phyloP scores from a whole-genome alignment of 768 basidiomycete species.

The Tephrocybe sp. region DNA sequence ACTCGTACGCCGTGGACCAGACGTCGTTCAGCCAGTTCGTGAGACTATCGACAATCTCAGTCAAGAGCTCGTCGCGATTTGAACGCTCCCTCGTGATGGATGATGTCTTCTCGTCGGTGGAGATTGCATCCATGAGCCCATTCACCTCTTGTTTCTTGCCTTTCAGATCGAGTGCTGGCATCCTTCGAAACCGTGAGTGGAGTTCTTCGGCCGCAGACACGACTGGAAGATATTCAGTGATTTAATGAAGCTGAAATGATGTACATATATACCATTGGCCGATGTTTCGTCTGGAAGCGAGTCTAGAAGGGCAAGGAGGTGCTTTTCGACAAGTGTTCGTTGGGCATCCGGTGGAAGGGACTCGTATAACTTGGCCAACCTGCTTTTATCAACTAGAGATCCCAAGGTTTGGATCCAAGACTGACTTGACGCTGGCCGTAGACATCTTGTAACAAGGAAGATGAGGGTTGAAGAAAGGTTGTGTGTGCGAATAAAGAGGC shows the following conservation, averaged over 20 bases:
- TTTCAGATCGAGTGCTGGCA: constrained; percentile 52
- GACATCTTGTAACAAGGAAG: no score
- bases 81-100: constrained; percentile 55
- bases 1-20: constrained; percentile 63
- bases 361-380: constrained; percentile 49
- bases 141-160: constrained; percentile 57
- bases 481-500: no score
- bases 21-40: constrained; percentile 62
- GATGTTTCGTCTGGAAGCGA: constrained; percentile 34
- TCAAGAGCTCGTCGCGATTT: constrained; percentile 51
- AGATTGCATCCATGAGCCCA: constrained; percentile 50
- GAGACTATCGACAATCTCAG: constrained; percentile 56
- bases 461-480: no score
- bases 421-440: constrained; percentile 11
- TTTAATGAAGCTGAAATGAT: neutral
- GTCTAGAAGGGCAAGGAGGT: constrained; percentile 51
- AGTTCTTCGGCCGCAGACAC: constrained; percentile 39
- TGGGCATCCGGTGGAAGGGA: constrained; percentile 55
- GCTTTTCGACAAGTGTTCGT: constrained; percentile 45
- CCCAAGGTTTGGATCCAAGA: neutral
- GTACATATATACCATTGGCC: constrained; percentile 30
- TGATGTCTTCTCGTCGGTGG: constrained; percentile 53
- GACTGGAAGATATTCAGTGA: constrained; percentile 20
- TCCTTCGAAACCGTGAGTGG: constrained; percentile 32
- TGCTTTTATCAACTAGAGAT: constrained; percentile 18